phyloP scores from a whole-genome alignment of 345 rosid genomes.

The Cochlearia excelsa region DNA sequence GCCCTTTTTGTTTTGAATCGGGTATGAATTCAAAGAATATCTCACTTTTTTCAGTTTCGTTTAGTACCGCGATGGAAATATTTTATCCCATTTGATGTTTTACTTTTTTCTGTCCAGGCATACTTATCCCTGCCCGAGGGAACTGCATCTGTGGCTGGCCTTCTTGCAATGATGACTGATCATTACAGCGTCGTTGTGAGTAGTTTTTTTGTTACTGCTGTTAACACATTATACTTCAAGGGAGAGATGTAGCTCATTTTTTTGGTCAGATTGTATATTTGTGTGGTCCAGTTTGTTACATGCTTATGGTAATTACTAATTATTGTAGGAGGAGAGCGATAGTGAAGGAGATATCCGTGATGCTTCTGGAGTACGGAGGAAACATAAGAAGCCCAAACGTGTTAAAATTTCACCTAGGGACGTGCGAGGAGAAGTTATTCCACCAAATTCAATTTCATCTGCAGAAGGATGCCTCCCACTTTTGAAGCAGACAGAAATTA shows the following conservation, averaged over 20 bases:
- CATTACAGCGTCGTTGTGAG: slow-evolving; percentile 82
- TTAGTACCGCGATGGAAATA: no score
- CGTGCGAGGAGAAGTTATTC: slow-evolving; percentile 46
- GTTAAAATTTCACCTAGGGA: slow-evolving; percentile 39
- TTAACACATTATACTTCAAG: background rate
- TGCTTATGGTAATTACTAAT: background rate
- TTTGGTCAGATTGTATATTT: no score
- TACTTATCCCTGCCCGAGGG: slow-evolving; percentile 95
- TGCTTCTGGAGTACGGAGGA: slow-evolving; percentile 41
- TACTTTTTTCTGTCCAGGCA: slow-evolving; percentile 51
- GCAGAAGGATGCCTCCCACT: slow-evolving; percentile 68
- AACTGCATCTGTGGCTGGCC: slow-evolving; percentile 84
- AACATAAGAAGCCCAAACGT: slow-evolving; percentile 59
- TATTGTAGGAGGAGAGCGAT: slow-evolving; percentile 63
- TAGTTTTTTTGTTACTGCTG: background rate
- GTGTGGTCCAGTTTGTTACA: no score
- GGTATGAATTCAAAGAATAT: slow-evolving; percentile 37
- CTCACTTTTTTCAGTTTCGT: no score
- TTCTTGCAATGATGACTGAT: slow-evolving; percentile 96
- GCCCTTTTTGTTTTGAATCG: slow-evolving; percentile 77
- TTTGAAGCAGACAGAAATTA: slow-evolving; percentile 54
- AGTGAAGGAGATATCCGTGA: slow-evolving; percentile 67
- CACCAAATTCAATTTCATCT: slow-evolving; percentile 41
- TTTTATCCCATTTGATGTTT: slow-evolving; percentile 1
- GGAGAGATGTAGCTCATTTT: background rate